Conservation (phyloP, 345 rosid species). For the Kernera saxatilis region DNA sequence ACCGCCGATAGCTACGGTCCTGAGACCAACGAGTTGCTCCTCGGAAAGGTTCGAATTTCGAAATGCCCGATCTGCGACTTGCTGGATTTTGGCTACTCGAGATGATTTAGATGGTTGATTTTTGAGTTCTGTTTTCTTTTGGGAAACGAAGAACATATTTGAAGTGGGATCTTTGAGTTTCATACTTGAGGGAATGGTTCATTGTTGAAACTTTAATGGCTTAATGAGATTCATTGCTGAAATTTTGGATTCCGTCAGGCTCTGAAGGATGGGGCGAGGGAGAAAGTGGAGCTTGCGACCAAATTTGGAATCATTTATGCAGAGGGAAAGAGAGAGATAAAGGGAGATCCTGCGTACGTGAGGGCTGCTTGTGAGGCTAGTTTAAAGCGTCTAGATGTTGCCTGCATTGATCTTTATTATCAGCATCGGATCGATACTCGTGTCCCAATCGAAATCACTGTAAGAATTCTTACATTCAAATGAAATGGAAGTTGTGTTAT, state of each 20-base stretch:
- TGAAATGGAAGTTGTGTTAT: background rate
- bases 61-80: background rate
- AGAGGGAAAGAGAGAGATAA: conserved; percentile 25
- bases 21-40: conserved; percentile 36
- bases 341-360: conserved; percentile 46
- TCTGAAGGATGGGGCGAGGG: conserved; percentile 38
- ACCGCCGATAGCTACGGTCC: conserved; percentile 38
- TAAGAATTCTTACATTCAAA: background rate
- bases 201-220: too few relatives aligned
- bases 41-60: conserved; percentile 27
- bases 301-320: conserved; percentile 21
- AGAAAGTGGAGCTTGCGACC: conserved; percentile 47
- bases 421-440: conserved; percentile 43
- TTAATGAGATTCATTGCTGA: too few relatives aligned
- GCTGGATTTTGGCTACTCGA: background rate
- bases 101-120: background rate
- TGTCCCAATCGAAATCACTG: conserved; percentile 36
- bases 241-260: conserved; percentile 19
- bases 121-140: background rate
- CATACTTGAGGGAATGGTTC: background rate
- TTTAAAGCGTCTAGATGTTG: conserved; percentile 44
- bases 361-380: conserved; percentile 54
- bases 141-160: background rate
- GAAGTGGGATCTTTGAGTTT: background rate
- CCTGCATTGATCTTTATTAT: conserved; percentile 55